phyloP scores from a whole-genome alignment of 345 rosid genomes.

The Populus tremula region DNA sequence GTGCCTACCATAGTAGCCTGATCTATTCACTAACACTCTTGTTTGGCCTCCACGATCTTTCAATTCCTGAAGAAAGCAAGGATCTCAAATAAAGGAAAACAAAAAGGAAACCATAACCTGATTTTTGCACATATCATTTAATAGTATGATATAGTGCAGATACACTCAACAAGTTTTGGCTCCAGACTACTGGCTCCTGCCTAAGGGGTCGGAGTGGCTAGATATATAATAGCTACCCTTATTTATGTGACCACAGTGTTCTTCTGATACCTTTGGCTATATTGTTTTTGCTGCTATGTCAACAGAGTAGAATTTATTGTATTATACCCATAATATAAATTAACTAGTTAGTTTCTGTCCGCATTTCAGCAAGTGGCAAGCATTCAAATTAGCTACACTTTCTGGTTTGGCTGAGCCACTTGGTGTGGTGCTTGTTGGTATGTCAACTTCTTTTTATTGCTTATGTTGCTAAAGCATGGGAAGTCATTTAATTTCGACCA shows the following conservation, averaged over 20 bases:
- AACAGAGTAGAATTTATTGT: not conserved
- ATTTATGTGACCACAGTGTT: not conserved
- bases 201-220: not conserved
- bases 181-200: not conserved
- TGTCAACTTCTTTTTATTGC: slow-evolving; percentile 17
- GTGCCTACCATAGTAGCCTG: too few species aligned
- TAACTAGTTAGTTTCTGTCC: slow-evolving; percentile 15
- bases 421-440: slow-evolving; percentile 91
- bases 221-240: not conserved
- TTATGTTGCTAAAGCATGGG: not conserved
- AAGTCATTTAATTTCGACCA: not conserved
- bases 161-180: not conserved
- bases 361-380: slow-evolving; percentile 94
- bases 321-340: not conserved
- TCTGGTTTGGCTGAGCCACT: slow-evolving; percentile 98
- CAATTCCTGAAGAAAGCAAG: not conserved
- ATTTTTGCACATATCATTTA: not conserved
- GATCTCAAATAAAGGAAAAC: not conserved
- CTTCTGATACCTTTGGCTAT: not conserved
- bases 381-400: slow-evolving; percentile 90
- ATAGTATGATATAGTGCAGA: not conserved
- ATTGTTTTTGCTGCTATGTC: not conserved
- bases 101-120: not conserved
- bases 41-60: not conserved
- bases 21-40: not conserved